Percentiles rank a stretch among this genome's conserved stretches.
Evolutionary conservation across 176 grass and related monocot genomes (phyloP).

Genomic region (Luzula sylvatica): DNA sequence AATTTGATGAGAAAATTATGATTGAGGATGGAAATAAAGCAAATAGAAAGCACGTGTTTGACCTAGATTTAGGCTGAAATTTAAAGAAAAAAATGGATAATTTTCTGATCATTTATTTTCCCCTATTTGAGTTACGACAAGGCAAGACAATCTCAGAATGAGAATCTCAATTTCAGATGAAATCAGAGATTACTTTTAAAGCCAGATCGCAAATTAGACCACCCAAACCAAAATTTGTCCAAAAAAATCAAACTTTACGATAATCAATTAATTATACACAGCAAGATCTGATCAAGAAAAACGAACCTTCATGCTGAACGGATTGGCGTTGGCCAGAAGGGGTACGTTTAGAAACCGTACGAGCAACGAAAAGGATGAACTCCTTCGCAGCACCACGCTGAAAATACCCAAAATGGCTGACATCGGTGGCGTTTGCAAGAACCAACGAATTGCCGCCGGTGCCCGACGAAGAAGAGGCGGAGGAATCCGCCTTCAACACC

Average conservation of each 20-base stretch:
- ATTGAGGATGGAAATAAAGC: too few species aligned
- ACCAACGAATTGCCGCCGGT: conserved; percentile 42
- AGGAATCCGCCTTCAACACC: conserved; percentile 44
- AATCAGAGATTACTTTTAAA: background rate
- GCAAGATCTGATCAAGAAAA: conserved; percentile 9
- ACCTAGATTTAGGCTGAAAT: too few species aligned
- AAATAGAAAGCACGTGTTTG: too few species aligned
- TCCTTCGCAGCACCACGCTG: conserved; percentile 56
- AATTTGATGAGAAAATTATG: too few species aligned
- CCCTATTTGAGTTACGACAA: too few species aligned
- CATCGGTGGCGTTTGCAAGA: conserved; percentile 82
- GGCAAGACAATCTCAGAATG: background rate
- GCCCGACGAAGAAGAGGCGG: conserved; percentile 29
- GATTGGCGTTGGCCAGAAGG: conserved; percentile 67
- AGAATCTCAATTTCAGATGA: too few species aligned
- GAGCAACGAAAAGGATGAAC: conserved; percentile 78
- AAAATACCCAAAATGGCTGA: conserved; percentile 92
- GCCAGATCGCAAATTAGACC: background rate
- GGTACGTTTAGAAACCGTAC: conserved; percentile 72
- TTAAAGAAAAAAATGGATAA: too few species aligned
- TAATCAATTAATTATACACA: background rate
- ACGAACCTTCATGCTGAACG: conserved; percentile 79
- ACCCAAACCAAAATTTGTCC: background rate
- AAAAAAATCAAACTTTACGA: conserved; percentile 4
- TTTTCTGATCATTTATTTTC: too few species aligned